Evolutionary conservation across 176 grass and related monocot genomes (phyloP).

Genomic region (Juncus inflexus): DNA sequence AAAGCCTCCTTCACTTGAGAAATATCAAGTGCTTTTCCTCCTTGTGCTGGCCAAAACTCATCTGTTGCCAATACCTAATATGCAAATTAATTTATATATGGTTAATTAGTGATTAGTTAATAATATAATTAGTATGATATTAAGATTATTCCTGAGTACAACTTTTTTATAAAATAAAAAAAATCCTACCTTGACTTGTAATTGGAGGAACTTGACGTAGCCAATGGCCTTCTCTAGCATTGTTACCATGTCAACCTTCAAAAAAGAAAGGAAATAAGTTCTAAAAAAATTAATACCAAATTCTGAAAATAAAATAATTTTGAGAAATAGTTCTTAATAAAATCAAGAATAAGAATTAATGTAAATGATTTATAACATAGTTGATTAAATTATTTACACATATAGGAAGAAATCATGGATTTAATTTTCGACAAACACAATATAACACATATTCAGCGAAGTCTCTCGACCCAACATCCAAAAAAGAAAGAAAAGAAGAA

Average conservation of each 20-base stretch:
- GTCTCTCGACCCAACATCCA: no score
- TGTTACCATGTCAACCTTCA: conserved; percentile 64
- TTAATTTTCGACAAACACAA: no score
- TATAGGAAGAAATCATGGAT: no score
- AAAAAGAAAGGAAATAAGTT: conserved; percentile 1
- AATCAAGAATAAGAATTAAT: no score
- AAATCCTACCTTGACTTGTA: conserved; percentile 75
- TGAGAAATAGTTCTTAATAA: neutral
- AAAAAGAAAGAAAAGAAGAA: neutral
- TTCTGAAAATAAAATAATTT: neutral
- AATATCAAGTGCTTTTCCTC: conserved; percentile 55
- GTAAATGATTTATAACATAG: no score
- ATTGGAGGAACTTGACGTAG: conserved; percentile 93
- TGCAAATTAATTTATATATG: neutral
- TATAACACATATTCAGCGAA: no score
- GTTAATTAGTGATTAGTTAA: neutral
- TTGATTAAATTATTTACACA: no score
- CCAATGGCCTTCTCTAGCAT: conserved; percentile 95
- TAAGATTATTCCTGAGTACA: neutral
- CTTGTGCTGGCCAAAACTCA: conserved; percentile 92
- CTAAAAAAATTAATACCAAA: neutral
- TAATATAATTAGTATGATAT: neutral
- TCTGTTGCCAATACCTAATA: conserved; percentile 76
- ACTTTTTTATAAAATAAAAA: neutral
- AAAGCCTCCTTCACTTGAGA: conserved; percentile 77